Evolutionary conservation across 805 yeast species (phyloP).

Genomic region (Soucietia sequanensis): DNA sequence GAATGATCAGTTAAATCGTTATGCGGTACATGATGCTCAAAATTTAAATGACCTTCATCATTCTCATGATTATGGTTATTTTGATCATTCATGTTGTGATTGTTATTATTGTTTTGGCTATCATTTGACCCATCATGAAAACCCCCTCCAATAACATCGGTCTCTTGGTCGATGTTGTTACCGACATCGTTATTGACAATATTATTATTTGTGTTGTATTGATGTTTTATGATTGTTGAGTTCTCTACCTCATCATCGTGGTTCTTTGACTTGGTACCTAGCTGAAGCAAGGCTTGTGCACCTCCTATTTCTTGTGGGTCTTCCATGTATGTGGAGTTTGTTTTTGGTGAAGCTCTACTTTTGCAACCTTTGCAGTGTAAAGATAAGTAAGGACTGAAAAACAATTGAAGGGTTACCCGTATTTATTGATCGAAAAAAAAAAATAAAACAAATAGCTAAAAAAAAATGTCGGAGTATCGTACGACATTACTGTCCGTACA

Average conservation of each 20-base stretch:
- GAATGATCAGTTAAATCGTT: no score
- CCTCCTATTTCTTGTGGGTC: constrained; percentile 44
- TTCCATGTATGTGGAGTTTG: constrained; percentile 30
- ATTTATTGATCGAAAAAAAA: no score
- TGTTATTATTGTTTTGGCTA: neutral
- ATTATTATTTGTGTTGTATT: neutral
- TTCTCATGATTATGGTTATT: constrained; percentile 6
- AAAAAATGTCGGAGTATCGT: no score
- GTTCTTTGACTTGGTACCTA: constrained; percentile 32
- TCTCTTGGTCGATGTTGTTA: neutral
- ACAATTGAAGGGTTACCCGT: no score
- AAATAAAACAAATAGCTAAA: no score
- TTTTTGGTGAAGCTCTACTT: no score
- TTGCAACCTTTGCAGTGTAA: no score
- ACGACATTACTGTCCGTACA: no score
- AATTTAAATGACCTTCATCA: no score
- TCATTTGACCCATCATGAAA: neutral
- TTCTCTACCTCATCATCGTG: constrained; percentile 6
- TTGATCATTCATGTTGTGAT: neutral
- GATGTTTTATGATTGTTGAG: neutral
- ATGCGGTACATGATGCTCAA: no score
- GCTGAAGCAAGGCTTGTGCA: constrained; percentile 43
- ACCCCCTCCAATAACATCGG: neutral
- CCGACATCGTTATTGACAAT: neutral
- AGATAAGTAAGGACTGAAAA: no score